Evolutionary conservation across 768 basidiomycete species (phyloP), one percentile per base, ranked within the genome.

Genomic region (Auriscalpium microsporum): DNA sequence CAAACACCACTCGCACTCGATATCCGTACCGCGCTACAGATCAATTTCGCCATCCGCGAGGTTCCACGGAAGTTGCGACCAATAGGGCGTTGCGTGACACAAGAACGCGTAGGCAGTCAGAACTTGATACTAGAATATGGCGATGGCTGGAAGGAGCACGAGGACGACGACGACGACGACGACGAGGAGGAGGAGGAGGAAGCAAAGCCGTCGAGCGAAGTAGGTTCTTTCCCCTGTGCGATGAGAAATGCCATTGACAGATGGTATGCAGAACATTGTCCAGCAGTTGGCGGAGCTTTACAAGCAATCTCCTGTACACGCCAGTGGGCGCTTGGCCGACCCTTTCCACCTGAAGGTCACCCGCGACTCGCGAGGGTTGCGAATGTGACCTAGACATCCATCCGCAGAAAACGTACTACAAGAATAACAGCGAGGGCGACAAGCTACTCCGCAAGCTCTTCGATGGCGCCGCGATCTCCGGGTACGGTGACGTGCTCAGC

Each of bases 401-500:
- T 4, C 40, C 40, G 40, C 13, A 13, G 4, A 42, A 42, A 3
- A 7, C 40, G 4, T 42, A 42, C 40, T 3, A 2, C 40, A 3
- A 13, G 1, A 17, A 3, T 1, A 5, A 17, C 40, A 17, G 40
- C 17, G 4, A 42, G 40, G 40, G 2, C 13, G 40, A 42, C 1
- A 17, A 17, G 2, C 17, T 3, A 17, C 40, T 42, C 2, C 13
- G 17, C 14, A 13, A 42, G 17, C 13, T 42, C 40, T 42, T 42
- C 40, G 6, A 42, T 17, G 4, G 6, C 40, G 40, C 40, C 2
- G 17, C 14, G 2, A 17, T 42, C 13, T 42, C 40, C 14, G 67
- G 66, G 10, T 68, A 58, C 47, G 66, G 67, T 45, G 64, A 68
- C 49, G 56, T 66, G 13, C 58, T 52, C 21, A 40, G 49, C 13